Evolutionary conservation across 2,329 filamentous ascomycete species (phyloP).

Genomic region (Xylogone sp.): DNA sequence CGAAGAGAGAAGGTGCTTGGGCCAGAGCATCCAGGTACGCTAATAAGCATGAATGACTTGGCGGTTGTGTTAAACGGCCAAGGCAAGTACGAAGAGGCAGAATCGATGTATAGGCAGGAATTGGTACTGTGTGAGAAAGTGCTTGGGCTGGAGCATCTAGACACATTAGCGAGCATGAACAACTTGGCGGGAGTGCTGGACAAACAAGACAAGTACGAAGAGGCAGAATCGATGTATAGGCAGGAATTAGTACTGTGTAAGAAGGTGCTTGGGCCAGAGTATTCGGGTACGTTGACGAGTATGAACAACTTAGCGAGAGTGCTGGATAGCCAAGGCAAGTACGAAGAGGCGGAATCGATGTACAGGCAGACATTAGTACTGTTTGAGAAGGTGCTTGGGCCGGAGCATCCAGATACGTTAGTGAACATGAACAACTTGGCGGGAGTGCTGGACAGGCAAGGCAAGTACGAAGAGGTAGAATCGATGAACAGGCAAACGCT

Average conservation of each 20-base stretch:
- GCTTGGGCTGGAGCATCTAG: conserved; percentile 1
- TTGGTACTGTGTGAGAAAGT: background rate
- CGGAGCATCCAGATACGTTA: conserved; percentile 7
- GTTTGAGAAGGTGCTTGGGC: conserved; percentile 1
- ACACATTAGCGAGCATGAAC: conserved; percentile 1
- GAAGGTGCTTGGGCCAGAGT: conserved; percentile 4
- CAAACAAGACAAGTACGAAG: too few relatives aligned
- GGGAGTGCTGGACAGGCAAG: conserved; percentile 2
- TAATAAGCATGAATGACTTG: too few relatives aligned
- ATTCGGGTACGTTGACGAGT: conserved; percentile 5
- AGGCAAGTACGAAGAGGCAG: too few relatives aligned
- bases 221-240: too few relatives aligned
- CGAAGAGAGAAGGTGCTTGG: too few relatives aligned
- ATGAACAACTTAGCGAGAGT: conserved; percentile 4
- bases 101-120: background rate
- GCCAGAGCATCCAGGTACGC: too few relatives aligned
- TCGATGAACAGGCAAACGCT: too few relatives aligned
- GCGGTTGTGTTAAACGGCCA: too few relatives aligned
- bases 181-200: conserved; percentile 2
- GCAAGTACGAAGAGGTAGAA: too few relatives aligned
- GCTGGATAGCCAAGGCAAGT: too few relatives aligned
- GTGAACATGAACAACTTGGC: conserved; percentile 1
- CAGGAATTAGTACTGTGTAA: background rate
- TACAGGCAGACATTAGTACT: too few relatives aligned
- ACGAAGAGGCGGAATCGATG: too few relatives aligned